Conservation (phyloP, 176 grass and related monocot species). For the Leersia perrieri region DNA sequence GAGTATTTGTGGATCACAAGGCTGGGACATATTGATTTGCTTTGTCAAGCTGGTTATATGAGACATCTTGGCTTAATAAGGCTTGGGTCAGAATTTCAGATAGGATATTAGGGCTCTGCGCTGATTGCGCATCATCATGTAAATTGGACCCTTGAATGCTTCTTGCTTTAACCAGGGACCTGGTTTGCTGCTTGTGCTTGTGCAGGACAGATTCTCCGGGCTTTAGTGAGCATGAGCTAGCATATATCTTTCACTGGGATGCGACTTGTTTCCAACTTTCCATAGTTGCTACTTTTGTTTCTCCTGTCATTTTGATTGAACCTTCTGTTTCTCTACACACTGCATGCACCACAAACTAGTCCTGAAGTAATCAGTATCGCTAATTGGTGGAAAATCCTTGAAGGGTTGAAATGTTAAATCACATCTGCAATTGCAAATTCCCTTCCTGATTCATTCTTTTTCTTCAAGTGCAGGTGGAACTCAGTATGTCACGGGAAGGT, state of each 20-base stretch:
- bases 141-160: neutral
- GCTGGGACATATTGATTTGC: neutral
- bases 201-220: neutral
- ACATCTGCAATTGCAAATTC: neutral
- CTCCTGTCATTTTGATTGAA: neutral
- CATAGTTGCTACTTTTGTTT: neutral
- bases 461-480: neutral
- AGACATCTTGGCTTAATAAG: slow-evolving; percentile 5
- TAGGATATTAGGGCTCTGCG: neutral
- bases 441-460: too few species aligned
- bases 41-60: slow-evolving; percentile 6
- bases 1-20: neutral
- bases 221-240: neutral
- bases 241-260: neutral
- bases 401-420: neutral
- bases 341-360: neutral
- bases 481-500: neutral
- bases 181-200: neutral
- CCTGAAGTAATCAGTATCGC: neutral
- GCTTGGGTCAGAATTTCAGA: too few species aligned
- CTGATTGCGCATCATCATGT: neutral
- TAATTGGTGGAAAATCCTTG: neutral
- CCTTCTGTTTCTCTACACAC: neutral
- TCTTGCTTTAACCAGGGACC: neutral
- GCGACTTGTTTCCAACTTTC: neutral